Evolutionary conservation across 352 stramenopile species (phyloP).

Genomic region (Peronospora farinosa): DNA sequence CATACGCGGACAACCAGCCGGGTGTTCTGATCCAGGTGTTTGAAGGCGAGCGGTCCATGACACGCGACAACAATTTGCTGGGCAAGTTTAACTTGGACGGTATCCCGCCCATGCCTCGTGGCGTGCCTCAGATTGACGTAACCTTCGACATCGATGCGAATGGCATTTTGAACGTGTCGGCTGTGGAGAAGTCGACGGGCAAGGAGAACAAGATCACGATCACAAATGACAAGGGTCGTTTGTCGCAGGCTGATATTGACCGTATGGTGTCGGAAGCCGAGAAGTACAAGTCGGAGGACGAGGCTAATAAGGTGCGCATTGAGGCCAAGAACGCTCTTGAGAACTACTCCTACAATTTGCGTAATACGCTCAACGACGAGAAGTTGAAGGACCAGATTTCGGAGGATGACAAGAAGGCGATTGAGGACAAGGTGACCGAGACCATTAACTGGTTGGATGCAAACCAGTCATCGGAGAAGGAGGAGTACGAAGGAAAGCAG

Average conservation of each 20-base stretch:
- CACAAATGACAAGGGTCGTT: slow-evolving; percentile 95
- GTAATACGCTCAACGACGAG: slow-evolving; percentile 90
- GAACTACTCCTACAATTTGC: slow-evolving; percentile 92
- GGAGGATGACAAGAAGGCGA: slow-evolving; percentile 79
- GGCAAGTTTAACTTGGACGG: slow-evolving; percentile 85
- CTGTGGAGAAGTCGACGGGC: slow-evolving; percentile 91
- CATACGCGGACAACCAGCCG: slow-evolving; percentile 83
- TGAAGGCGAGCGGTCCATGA: slow-evolving; percentile 92
- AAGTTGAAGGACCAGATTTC: slow-evolving; percentile 91
- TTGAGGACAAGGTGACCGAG: slow-evolving; percentile 91
- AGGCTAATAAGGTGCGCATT: slow-evolving; percentile 93
- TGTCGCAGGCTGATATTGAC: slow-evolving; percentile 97
- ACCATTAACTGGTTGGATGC: slow-evolving; percentile 96
- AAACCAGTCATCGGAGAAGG: slow-evolving; percentile 76
- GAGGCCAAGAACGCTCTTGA: slow-evolving; percentile 95
- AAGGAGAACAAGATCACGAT: slow-evolving; percentile 98
- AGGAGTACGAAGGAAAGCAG: slow-evolving; percentile 84
- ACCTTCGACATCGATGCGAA: slow-evolving; percentile 87
- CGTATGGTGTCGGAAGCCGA: slow-evolving; percentile 97
- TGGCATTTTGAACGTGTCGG: slow-evolving; percentile 92
- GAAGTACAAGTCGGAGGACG: slow-evolving; percentile 96
- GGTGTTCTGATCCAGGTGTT: slow-evolving; percentile 87
- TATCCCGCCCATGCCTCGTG: slow-evolving; percentile 86
- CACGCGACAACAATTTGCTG: slow-evolving; percentile 88
- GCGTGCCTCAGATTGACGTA: slow-evolving; percentile 86